Evolutionary conservation across 2,329 filamentous ascomycete species (phyloP), one percentile per base, ranked within the genome.

Genomic region (Didymella lethalis): DNA sequence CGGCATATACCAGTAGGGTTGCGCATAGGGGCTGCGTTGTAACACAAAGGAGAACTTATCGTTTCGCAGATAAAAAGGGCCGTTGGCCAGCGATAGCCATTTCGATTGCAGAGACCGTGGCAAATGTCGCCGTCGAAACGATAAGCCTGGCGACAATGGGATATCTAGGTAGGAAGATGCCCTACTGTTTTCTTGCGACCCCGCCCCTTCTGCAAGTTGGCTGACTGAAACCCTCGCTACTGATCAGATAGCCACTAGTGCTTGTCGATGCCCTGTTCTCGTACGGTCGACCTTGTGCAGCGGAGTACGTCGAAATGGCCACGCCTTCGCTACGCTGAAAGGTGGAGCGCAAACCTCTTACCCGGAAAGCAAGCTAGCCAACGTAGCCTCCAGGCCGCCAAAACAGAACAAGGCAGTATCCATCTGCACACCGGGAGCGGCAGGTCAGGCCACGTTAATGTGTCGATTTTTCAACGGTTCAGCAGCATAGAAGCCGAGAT

Each of bases 191-290:
- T 48, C 47, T 48, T 41, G 43, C 43, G 18, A n/a, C 26, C 11
- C 28, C 41, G 48, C 43, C 20, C 20, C 36, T 8, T 26, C 11
- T n/a, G 36, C 18, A 45, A 23, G 36, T 53, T 38, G 44, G 40
- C 48, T 48, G 45, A 58, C 44, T 31, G 44, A 20, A 44, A 7
- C 7, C 48, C 16, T 29, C 23, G 44, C 48, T 36, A 32, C 32
- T 6, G 36, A n/a, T 57, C 29, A 36, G 48, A 38, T 40, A 32
- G 11, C 16, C 36, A 20, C 36, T 50, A n/a, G 25, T 47, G 23
- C 38, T 12, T 12, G 12, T 34, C 38, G 31, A 29, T 49, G 29
- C 53, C 12, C 31, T 23, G 18, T 31, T 43, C 12, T 49, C 29
- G 53, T 40, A 45, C 31, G 46, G 38, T 40, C 29, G 23, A 28